phyloP scores from a whole-genome alignment of 1,284 basidiomycete species.

The Ceratobasidium papillatum region DNA sequence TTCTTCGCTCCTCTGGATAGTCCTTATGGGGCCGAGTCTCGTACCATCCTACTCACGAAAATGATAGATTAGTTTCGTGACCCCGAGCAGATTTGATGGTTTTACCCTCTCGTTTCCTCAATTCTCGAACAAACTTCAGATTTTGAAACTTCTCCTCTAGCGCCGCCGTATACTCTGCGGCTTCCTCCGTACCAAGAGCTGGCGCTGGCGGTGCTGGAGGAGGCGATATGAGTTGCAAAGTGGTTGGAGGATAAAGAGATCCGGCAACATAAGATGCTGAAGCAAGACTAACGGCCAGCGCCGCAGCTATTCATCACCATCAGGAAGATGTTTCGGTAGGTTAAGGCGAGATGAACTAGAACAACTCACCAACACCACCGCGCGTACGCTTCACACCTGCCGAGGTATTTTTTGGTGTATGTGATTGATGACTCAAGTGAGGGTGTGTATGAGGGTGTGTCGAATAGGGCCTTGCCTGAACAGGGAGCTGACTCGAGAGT shows the following conservation, averaged over 20 bases:
- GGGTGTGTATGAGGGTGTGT: conserved; percentile 11
- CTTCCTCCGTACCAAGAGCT: conserved; percentile 67
- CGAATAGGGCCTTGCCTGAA: neutral
- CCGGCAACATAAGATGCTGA: conserved; percentile 60
- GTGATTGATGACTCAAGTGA: conserved; percentile 12
- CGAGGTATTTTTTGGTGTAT: neutral
- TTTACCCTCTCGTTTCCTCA: conserved; percentile 55
- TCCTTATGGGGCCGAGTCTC: conserved; percentile 49
- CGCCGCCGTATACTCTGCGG: conserved; percentile 64
- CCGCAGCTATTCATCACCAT: conserved; percentile 11
- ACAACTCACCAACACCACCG: conserved; percentile 9
- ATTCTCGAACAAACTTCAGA: conserved; percentile 66
- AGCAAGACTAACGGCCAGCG: conserved; percentile 40
- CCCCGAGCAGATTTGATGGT: neutral
- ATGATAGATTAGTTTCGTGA: conserved; percentile 78
- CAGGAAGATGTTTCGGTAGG: neutral
- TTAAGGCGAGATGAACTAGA: neutral
- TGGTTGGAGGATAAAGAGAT: conserved; percentile 68
- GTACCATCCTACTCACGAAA: conserved; percentile 45
- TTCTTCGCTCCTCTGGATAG: conserved; percentile 72
- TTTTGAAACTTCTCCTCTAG: conserved; percentile 76
- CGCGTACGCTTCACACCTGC: neutral
- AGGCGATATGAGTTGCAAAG: conserved; percentile 72
- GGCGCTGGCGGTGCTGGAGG: conserved; percentile 73
- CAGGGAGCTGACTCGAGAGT: neutral